Evolutionary conservation across 2,329 filamentous ascomycete species (phyloP).

Genomic region (Arthroderma sp.): DNA sequence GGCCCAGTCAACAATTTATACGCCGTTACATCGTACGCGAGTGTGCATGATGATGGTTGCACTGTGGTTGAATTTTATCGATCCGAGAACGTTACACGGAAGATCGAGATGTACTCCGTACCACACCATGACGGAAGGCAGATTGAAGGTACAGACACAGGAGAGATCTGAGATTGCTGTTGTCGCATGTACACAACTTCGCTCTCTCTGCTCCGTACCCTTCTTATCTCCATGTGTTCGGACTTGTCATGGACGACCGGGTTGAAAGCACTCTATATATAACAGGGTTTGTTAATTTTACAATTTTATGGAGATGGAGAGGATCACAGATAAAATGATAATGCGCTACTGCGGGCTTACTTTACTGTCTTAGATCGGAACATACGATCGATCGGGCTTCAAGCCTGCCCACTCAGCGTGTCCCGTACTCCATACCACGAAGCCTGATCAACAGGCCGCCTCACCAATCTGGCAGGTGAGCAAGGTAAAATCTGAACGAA

Average conservation of each 20-base stretch:
- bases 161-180: neutral
- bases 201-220: neutral
- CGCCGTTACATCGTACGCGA: neutral
- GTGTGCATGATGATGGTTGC: neutral
- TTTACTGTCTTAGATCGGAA: slow-evolving; percentile 4
- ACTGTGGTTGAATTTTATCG: neutral
- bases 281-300: slow-evolving; percentile 1
- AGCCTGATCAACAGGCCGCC: slow-evolving; percentile 2
- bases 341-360: neutral
- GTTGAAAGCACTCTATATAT: slow-evolving; percentile 3
- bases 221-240: neutral
- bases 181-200: neutral
- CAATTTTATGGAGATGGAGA: neutral
- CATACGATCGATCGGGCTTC: slow-evolving; percentile 4
- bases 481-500: neutral
- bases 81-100: neutral
- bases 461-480: slow-evolving; percentile 5
- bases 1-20: neutral
- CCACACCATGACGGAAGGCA: neutral
- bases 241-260: neutral
- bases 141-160: neutral
- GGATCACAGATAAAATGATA: neutral
- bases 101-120: neutral
- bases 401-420: neutral
- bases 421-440: neutral